A percentile compares a stretch with the other conserved stretches of the same genome.
Evolutionary conservation across 2,329 filamentous ascomycete species (phyloP).

Genomic region (Calonectria pteridis): DNA sequence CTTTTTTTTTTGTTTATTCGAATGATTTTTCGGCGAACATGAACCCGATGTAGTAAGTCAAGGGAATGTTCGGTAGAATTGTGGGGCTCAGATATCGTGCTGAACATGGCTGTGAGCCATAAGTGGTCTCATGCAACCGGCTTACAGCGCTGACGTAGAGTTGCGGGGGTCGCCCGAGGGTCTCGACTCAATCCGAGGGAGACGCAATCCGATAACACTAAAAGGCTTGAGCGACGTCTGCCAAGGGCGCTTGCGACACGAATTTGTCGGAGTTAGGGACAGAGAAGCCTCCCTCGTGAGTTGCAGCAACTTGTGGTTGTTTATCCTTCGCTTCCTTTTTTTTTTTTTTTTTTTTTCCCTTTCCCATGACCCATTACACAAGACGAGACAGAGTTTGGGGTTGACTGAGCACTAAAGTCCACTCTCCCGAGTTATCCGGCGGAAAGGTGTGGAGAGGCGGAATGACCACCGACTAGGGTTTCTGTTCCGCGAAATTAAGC

Average conservation of each 20-base stretch:
- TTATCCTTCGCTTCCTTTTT: not conserved
- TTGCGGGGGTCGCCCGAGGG: not conserved
- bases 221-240: not conserved
- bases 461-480: not conserved
- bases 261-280: not conserved
- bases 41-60: not conserved
- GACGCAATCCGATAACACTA: not conserved
- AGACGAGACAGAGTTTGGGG: not conserved
- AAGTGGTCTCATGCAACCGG: not conserved
- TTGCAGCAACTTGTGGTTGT: not conserved
- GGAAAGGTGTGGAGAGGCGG: not conserved
- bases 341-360: too few species aligned
- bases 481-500: not conserved
- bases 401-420: not conserved
- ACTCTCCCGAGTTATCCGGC: slow-evolving; percentile 6
- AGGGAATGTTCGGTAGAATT: slow-evolving; percentile 10
- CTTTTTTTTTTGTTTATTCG: not conserved
- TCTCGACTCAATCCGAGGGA: not conserved
- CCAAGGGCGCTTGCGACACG: not conserved
- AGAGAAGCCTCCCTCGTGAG: not conserved
- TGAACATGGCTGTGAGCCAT: not conserved
- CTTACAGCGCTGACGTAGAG: slow-evolving; percentile 6
- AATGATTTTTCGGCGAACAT: not conserved
- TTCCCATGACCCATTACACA: not conserved
- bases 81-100: not conserved